A percentile compares a stretch with the other conserved stretches of the same genome.
phyloP scores from a whole-genome alignment of 495 filamentous ascomycete species.

The Glarea lozoyensis region DNA sequence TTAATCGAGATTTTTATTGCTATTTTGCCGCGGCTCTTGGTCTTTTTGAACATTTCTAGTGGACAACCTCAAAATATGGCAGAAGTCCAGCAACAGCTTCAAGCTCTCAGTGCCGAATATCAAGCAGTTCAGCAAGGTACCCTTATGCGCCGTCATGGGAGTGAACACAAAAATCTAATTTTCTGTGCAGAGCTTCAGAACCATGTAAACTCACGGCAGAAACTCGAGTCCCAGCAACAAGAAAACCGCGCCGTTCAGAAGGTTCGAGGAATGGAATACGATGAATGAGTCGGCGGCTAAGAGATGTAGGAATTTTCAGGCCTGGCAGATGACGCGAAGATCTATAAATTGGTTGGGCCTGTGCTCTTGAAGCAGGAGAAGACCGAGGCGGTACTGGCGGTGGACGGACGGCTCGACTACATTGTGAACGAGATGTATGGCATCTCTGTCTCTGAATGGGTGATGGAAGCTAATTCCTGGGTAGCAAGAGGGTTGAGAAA shows the following conservation, averaged over 20 bases:
- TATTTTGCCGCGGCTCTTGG: not conserved
- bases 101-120: constrained; percentile 78
- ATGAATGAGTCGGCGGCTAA: constrained; percentile 7
- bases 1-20: too few species aligned
- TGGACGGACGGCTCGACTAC: constrained; percentile 82
- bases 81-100: constrained; percentile 49
- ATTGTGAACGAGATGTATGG: constrained; percentile 89
- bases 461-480: constrained; percentile 6
- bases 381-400: constrained; percentile 76
- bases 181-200: constrained; percentile 63
- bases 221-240: constrained; percentile 86
- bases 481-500: constrained; percentile 71
- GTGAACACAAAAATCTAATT: not conserved
- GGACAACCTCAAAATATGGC: constrained; percentile 35
- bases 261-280: constrained; percentile 29
- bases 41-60: not conserved
- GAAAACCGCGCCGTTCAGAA: constrained; percentile 87
- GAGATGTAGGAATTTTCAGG: constrained; percentile 63
- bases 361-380: constrained; percentile 93
- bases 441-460: not conserved
- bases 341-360: constrained; percentile 92
- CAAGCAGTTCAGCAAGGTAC: constrained; percentile 76
- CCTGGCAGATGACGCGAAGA: constrained; percentile 69
- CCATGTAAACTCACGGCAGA: constrained; percentile 73
- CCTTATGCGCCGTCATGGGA: not conserved